Evolutionary conservation across 805 yeast species (phyloP).

Genomic region (Barnettozyma siamensis): DNA sequence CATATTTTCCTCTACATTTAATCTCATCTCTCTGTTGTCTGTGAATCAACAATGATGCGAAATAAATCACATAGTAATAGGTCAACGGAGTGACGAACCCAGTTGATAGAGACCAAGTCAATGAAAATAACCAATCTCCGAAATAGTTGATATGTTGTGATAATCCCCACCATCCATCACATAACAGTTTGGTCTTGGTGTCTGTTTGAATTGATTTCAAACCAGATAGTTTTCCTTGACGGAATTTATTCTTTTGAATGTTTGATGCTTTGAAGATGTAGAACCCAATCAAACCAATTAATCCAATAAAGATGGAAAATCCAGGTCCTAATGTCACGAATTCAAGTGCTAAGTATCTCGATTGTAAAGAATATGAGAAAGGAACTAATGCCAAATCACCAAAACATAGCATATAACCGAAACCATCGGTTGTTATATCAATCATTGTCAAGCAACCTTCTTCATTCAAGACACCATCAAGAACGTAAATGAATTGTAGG

Average conservation of each 20-base stretch:
- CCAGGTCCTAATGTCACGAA: constrained; percentile 47
- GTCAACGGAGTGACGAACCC: constrained; percentile 78
- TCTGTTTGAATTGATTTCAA: constrained; percentile 65
- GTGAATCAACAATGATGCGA: constrained; percentile 76
- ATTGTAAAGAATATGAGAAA: constrained; percentile 81
- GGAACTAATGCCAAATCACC: constrained; percentile 94
- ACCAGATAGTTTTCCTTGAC: constrained; percentile 66
- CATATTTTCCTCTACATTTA: constrained; percentile 83
- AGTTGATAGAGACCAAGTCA: constrained; percentile 90
- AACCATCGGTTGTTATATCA: constrained; percentile 94
- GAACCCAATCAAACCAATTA: constrained; percentile 57
- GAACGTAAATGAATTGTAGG: constrained; percentile 74
- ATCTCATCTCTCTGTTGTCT: constrained; percentile 90
- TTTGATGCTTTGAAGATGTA: constrained; percentile 82
- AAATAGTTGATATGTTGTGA: constrained; percentile 92
- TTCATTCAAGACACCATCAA: constrained; percentile 91
- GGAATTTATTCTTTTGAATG: constrained; percentile 78
- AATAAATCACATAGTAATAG: constrained; percentile 80
- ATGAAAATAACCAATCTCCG: constrained; percentile 91
- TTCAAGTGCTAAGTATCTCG: constrained; percentile 69
- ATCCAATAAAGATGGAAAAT: constrained; percentile 34
- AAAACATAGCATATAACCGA: constrained; percentile 92
- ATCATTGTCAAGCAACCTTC: constrained; percentile 89
- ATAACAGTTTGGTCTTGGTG: constrained; percentile 72
- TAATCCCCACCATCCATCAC: constrained; percentile 94